Percentiles rank a stretch among this genome's conserved stretches.
Conservation (phyloP, 208 protist genomes). For the Plasmodiophora brassicae region DNA sequence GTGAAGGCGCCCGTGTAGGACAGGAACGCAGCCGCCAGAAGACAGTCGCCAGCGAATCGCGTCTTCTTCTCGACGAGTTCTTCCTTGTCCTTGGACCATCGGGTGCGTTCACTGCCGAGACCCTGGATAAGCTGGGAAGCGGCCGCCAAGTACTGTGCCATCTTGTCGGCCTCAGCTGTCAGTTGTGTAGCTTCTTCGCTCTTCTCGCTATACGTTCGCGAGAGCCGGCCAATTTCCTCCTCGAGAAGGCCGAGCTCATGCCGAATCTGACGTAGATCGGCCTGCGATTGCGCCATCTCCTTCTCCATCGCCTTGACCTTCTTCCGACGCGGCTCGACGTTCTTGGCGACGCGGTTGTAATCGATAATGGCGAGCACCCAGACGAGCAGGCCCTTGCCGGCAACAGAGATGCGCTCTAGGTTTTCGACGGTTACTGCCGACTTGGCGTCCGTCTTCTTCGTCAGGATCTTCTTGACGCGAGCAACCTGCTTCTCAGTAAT, state of each 20-base stretch:
- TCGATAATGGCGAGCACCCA: slow-evolving; percentile 94
- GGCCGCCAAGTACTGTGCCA: slow-evolving; percentile 86
- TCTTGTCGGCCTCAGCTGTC: slow-evolving; percentile 79
- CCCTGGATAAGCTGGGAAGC: slow-evolving; percentile 90
- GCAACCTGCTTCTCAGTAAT: slow-evolving; percentile 85
- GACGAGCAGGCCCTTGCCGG: slow-evolving; percentile 83
- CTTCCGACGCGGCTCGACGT: slow-evolving; percentile 90
- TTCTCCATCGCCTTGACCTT: slow-evolving; percentile 82
- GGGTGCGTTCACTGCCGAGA: slow-evolving; percentile 86
- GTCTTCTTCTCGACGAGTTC: slow-evolving; percentile 72
- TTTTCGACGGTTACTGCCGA: slow-evolving; percentile 71
- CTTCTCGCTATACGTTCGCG: slow-evolving; percentile 74
- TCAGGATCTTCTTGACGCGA: slow-evolving; percentile 68
- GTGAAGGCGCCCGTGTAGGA: slow-evolving; percentile 94
- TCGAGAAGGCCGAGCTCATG: slow-evolving; percentile 78
- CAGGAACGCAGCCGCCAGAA: slow-evolving; percentile 89
- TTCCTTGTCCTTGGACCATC: slow-evolving; percentile 88
- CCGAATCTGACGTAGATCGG: slow-evolving; percentile 83
- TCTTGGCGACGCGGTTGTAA: slow-evolving; percentile 92
- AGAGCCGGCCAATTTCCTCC: slow-evolving; percentile 59
- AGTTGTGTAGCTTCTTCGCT: slow-evolving; percentile 81
- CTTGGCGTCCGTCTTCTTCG: slow-evolving; percentile 66
- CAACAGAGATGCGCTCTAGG: slow-evolving; percentile 70
- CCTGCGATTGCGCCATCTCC: slow-evolving; percentile 76
- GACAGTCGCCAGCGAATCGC: slow-evolving; percentile 90